Evolutionary conservation across 2,329 filamentous ascomycete species (phyloP).

Genomic region (Aspergillus hiratsukae): DNA sequence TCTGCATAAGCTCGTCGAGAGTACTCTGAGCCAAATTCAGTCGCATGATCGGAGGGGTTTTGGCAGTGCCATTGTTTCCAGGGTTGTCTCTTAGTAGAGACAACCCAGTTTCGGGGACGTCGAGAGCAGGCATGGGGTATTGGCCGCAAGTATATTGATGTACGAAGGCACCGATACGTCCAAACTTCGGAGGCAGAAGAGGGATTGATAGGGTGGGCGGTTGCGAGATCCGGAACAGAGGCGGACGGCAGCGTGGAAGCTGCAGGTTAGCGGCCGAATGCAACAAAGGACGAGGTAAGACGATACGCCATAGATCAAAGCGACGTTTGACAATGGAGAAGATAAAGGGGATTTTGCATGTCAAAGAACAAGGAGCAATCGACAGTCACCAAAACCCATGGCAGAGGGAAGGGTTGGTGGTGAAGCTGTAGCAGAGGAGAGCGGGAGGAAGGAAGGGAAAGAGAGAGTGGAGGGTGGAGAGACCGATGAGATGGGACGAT

Average conservation of each 20-base stretch:
- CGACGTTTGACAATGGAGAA: slow-evolving; percentile 13
- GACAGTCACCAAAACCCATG: slow-evolving; percentile 17
- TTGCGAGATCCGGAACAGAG: slow-evolving; percentile 20
- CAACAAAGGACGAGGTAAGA: slow-evolving; percentile 25
- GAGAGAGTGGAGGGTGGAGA: slow-evolving; percentile 12
- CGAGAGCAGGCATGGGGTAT: slow-evolving; percentile 31
- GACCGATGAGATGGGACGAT: slow-evolving; percentile 22
- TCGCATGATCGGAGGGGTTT: slow-evolving; percentile 43
- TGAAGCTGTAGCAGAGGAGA: slow-evolving; percentile 5
- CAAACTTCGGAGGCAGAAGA: slow-evolving; percentile 5
- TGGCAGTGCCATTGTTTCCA: slow-evolving; percentile 24
- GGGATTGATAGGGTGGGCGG: slow-evolving; percentile 12
- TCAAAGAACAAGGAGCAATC: slow-evolving; percentile 12
- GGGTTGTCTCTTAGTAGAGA: slow-evolving; percentile 34
- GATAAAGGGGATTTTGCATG: slow-evolving; percentile 14
- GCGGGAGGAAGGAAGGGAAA: slow-evolving; percentile 6
- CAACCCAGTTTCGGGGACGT: slow-evolving; percentile 37
- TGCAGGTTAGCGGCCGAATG: slow-evolving; percentile 37
- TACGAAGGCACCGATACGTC: slow-evolving; percentile 3
- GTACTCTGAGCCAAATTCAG: slow-evolving; percentile 42
- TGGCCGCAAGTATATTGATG: slow-evolving; percentile 2
- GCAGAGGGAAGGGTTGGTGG: slow-evolving; percentile 10
- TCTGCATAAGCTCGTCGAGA: slow-evolving; percentile 44
- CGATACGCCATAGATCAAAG: slow-evolving; percentile 31
- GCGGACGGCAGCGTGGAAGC: slow-evolving; percentile 34